phyloP scores from a whole-genome alignment of 2,329 filamentous ascomycete genomes.

The Ascosphaera apis region DNA sequence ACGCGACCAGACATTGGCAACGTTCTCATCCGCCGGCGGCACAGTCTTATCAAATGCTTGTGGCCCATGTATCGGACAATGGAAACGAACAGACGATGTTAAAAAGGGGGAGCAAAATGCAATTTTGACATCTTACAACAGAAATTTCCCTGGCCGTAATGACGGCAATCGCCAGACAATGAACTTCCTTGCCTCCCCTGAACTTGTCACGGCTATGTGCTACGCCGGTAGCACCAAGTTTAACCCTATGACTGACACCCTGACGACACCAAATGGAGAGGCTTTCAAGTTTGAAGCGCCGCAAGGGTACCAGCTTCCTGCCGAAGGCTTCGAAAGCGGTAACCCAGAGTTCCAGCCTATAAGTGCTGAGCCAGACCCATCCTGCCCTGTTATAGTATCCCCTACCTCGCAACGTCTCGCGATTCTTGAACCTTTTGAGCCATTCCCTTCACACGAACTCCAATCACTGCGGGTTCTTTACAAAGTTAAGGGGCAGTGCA shows the following conservation, averaged over 20 bases:
- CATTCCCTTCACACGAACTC: slow-evolving; percentile 60
- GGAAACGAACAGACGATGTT: slow-evolving; percentile 74
- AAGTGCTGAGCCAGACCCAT: slow-evolving; percentile 46
- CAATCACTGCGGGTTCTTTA: slow-evolving; percentile 64
- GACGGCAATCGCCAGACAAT: slow-evolving; percentile 92
- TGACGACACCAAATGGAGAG: slow-evolving; percentile 57
- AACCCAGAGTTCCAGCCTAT: slow-evolving; percentile 51
- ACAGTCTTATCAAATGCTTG: slow-evolving; percentile 87
- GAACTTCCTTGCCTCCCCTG: slow-evolving; percentile 95
- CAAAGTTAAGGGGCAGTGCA: slow-evolving; percentile 95
- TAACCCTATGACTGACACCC: slow-evolving; percentile 76
- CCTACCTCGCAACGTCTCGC: slow-evolving; percentile 80
- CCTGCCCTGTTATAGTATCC: slow-evolving; percentile 50
- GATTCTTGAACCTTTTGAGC: slow-evolving; percentile 66
- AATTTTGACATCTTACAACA: slow-evolving; percentile 93
- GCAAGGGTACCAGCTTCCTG: slow-evolving; percentile 34
- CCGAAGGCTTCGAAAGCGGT: slow-evolving; percentile 60
- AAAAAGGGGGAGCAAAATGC: slow-evolving; percentile 73
- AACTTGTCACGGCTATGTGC: slow-evolving; percentile 88
- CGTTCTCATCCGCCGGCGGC: slow-evolving; percentile 69
- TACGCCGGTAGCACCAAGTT: slow-evolving; percentile 86
- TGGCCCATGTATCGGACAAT: slow-evolving; percentile 82
- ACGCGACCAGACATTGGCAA: slow-evolving; percentile 64
- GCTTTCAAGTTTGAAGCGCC: slow-evolving; percentile 70
- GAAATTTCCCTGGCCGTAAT: slow-evolving; percentile 92